A percentile compares a stretch with the other conserved stretches of the same genome.
phyloP scores from a whole-genome alignment of 306 rosid genomes.

The Morella rubra region DNA sequence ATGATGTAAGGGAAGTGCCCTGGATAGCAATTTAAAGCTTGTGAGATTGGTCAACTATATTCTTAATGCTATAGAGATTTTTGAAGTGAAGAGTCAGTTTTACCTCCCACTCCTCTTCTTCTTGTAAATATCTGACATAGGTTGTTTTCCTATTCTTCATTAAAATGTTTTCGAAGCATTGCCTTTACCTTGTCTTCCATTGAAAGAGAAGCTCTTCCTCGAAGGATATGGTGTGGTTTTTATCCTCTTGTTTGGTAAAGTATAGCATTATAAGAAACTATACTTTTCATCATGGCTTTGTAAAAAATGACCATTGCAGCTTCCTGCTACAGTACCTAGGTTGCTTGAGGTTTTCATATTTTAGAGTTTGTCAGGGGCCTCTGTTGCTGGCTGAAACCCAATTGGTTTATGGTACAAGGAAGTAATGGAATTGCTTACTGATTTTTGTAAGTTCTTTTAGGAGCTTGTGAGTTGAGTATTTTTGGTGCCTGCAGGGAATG shows the following conservation, averaged over 20 bases:
- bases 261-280: background rate
- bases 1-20: background rate
- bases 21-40: background rate
- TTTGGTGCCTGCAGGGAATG: conserved; percentile 67
- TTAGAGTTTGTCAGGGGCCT: background rate
- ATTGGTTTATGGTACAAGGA: background rate
- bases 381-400: background rate
- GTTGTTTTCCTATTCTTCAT: background rate
- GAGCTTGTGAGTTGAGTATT: background rate
- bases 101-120: too few relatives aligned
- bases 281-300: background rate
- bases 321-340: background rate
- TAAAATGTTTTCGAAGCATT: background rate
- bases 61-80: background rate
- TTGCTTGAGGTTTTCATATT: background rate
- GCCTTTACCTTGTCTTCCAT: background rate
- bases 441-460: background rate
- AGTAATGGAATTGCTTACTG: background rate
- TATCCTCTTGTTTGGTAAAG: background rate
- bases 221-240: background rate
- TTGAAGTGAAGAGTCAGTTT: too few relatives aligned
- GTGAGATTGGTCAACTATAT: background rate
- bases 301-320: background rate
- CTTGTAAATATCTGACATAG: too few relatives aligned
- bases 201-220: background rate